phyloP scores from a whole-genome alignment of 352 stramenopile species.

The Detonula confervacea region DNA sequence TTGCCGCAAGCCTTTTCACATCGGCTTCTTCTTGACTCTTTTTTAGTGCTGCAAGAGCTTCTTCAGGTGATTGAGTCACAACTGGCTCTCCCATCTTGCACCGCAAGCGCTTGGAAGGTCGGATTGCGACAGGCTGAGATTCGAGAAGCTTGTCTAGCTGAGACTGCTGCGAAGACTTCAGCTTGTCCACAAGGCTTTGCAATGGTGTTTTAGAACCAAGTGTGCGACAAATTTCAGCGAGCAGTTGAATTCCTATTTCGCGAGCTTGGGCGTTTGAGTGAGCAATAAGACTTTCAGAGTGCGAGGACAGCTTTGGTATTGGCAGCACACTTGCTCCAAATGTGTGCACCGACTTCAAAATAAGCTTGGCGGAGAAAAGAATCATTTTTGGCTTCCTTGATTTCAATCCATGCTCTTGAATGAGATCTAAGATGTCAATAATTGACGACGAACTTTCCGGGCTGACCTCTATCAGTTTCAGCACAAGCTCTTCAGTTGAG shows the following conservation, averaged over 20 bases:
- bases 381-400: slow-evolving; percentile 85
- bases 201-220: slow-evolving; percentile 77
- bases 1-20: slow-evolving; percentile 62
- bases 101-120: slow-evolving; percentile 53
- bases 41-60: slow-evolving; percentile 72
- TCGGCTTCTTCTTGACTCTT: slow-evolving; percentile 64
- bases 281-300: slow-evolving; percentile 67
- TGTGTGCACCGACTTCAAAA: slow-evolving; percentile 63
- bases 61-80: slow-evolving; percentile 44
- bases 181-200: slow-evolving; percentile 69
- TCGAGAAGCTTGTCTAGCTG: slow-evolving; percentile 78
- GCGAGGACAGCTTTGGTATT: slow-evolving; percentile 56
- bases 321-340: slow-evolving; percentile 79
- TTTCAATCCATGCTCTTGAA: slow-evolving; percentile 75
- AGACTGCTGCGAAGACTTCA: slow-evolving; percentile 77
- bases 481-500: slow-evolving; percentile 54
- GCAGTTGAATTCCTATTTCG: slow-evolving; percentile 77
- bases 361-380: slow-evolving; percentile 60
- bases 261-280: slow-evolving; percentile 83
- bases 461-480: slow-evolving; percentile 85
- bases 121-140: slow-evolving; percentile 53
- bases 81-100: slow-evolving; percentile 36
- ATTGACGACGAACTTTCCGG: slow-evolving; percentile 60
- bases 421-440: slow-evolving; percentile 65
- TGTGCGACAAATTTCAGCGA: slow-evolving; percentile 82